phyloP scores from a whole-genome alignment of 352 stramenopile genomes.

The Aphanomyces invadans region DNA sequence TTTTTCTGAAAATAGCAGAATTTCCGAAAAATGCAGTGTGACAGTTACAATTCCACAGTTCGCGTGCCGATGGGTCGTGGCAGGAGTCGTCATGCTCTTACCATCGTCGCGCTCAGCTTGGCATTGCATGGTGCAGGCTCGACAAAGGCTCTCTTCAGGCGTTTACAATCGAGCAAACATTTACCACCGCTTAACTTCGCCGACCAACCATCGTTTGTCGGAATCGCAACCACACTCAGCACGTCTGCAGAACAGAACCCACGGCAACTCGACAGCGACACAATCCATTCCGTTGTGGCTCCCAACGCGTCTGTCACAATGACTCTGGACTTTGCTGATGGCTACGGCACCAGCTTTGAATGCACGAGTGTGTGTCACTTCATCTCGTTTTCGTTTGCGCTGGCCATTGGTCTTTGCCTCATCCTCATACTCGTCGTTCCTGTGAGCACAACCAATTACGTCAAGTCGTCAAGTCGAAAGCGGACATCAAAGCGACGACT shows the following conservation, averaged over 20 bases:
- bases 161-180: background rate
- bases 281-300: background rate
- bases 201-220: background rate
- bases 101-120: background rate
- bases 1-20: background rate
- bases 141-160: background rate
- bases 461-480: conserved; percentile 15
- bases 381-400: conserved; percentile 32
- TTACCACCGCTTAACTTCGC: background rate
- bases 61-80: background rate
- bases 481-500: background rate
- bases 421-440: conserved; percentile 42
- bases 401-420: conserved; percentile 31
- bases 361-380: conserved; percentile 43
- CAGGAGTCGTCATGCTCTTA: background rate
- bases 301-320: background rate
- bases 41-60: background rate
- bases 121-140: background rate
- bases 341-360: conserved; percentile 46
- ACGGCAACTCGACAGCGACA: too few relatives aligned
- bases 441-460: conserved; percentile 27
- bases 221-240: too few relatives aligned
- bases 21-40: background rate
- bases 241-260: too few relatives aligned
- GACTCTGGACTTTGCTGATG: conserved; percentile 29